These are phyloP conservation scores for Quambalaria eucalypti DNA, from an alignment of 1,284 basidiomycete genomes.

Conservation along the genomic window DNA sequence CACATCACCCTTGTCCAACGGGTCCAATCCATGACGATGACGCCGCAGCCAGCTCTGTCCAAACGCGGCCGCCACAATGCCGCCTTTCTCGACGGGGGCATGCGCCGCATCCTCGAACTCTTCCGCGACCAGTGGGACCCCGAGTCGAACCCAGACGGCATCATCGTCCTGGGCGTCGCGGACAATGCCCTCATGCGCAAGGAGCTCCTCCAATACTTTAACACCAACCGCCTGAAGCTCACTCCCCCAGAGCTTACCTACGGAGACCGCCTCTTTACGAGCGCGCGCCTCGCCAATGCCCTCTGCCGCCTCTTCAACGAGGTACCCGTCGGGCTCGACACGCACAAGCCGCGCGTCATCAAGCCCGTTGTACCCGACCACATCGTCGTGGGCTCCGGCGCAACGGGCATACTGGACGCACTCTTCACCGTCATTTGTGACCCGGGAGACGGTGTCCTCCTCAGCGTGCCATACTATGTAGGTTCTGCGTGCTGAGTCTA, in stretches of 20 bases:
- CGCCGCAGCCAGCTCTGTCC: background rate
- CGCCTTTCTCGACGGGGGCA: background rate
- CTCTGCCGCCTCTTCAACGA: slow-evolving; percentile 21
- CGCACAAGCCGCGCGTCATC: slow-evolving; percentile 16
- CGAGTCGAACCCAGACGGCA: slow-evolving; percentile 22
- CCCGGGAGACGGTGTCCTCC: slow-evolving; percentile 23
- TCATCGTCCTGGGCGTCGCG: slow-evolving; percentile 31
- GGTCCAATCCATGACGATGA: no score
- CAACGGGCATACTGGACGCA: slow-evolving; percentile 25
- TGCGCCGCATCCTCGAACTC: background rate
- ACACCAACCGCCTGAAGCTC: slow-evolving; percentile 14
- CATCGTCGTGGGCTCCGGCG: slow-evolving; percentile 26
- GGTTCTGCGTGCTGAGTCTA: no score
- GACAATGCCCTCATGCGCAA: slow-evolving; percentile 27
- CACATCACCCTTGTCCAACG: no score
- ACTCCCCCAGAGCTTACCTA: slow-evolving; percentile 27
- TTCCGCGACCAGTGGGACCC: background rate
- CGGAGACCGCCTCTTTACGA: slow-evolving; percentile 19
- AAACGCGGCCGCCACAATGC: background rate
- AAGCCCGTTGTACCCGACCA: slow-evolving; percentile 17
- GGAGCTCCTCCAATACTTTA: slow-evolving; percentile 20
- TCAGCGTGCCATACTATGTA: slow-evolving; percentile 24
- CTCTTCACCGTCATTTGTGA: slow-evolving; percentile 28
- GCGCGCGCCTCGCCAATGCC: slow-evolving; percentile 14
- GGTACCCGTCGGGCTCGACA: slow-evolving; percentile 12